These are phyloP conservation scores for Metschnikowia kunwiensis DNA, from an alignment of 805 yeast genomes.

Conservation along the genomic window DNA sequence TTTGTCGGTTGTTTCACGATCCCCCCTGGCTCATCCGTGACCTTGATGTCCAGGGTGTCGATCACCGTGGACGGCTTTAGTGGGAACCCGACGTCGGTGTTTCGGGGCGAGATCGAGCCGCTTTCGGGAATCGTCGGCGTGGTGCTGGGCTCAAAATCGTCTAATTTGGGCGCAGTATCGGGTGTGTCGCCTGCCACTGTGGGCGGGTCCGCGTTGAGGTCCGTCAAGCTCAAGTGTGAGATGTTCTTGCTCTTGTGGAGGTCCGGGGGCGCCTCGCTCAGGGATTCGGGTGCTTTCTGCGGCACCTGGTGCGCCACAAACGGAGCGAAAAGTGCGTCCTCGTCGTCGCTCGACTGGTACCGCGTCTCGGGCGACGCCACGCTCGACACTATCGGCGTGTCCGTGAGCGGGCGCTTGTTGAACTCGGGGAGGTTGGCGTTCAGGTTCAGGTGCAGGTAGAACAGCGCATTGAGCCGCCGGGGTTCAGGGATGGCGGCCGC, in stretches of 20 bases:
- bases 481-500: conserved; percentile 15
- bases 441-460: conserved; percentile 13
- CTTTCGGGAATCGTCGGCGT: conserved; percentile 6
- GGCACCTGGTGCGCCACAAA: conserved; percentile 8
- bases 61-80: conserved; percentile 8
- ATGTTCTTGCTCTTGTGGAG: conserved; percentile 34
- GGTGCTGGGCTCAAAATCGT: too few relatives aligned
- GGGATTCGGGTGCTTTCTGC: neutral
- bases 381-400: conserved; percentile 65
- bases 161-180: too few relatives aligned
- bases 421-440: conserved; percentile 47
- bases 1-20: neutral
- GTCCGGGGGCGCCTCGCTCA: conserved; percentile 1
- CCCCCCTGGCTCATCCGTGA: neutral
- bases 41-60: conserved; percentile 4
- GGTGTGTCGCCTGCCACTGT: conserved; percentile 7
- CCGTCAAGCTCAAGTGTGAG: conserved; percentile 40
- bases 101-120: conserved; percentile 23
- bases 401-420: conserved; percentile 69
- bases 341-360: conserved; percentile 29
- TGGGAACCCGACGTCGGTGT: conserved; percentile 10
- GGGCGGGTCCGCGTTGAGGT: conserved; percentile 22
- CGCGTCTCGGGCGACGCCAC: conserved; percentile 50
- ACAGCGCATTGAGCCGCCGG: conserved; percentile 14
- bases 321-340: conserved; percentile 8